Evolutionary conservation across 129 eudicot species (phyloP).

Genomic region (Scalesia atractyloides): DNA sequence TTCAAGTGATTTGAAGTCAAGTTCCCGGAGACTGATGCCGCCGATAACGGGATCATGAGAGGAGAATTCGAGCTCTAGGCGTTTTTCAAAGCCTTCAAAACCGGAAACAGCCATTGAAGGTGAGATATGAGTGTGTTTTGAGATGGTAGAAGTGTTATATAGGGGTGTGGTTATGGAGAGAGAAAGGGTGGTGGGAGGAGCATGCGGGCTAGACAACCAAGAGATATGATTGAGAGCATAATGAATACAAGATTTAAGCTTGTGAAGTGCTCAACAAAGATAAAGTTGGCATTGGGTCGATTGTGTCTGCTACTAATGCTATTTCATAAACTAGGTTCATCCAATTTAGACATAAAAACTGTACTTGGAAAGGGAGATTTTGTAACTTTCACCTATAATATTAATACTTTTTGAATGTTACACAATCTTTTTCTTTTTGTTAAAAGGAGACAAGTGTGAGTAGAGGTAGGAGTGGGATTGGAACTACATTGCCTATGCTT

Average conservation of each 20-base stretch:
- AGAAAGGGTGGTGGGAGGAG: slow-evolving; percentile 35
- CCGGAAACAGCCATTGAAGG: slow-evolving; percentile 76
- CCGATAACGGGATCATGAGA: slow-evolving; percentile 52
- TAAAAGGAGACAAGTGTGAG: too few relatives aligned
- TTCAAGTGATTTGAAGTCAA: slow-evolving; percentile 51
- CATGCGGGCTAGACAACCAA: slow-evolving; percentile 87
- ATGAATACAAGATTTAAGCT: slow-evolving; percentile 61
- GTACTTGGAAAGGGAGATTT: slow-evolving; percentile 23
- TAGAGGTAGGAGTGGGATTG: too few relatives aligned
- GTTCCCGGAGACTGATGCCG: slow-evolving; percentile 60
- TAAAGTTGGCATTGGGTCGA: slow-evolving; percentile 27
- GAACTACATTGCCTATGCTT: too few relatives aligned
- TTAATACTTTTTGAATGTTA: background rate
- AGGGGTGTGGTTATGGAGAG: slow-evolving; percentile 47
- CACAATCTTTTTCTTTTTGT: background rate
- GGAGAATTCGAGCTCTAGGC: slow-evolving; percentile 75
- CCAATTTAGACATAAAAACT: slow-evolving; percentile 21
- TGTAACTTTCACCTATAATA: slow-evolving; percentile 1
- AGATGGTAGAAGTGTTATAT: slow-evolving; percentile 37
- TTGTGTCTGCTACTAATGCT: slow-evolving; percentile 28
- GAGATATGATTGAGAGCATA: slow-evolving; percentile 74
- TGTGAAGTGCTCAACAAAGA: slow-evolving; percentile 34
- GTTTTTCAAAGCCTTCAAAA: slow-evolving; percentile 84
- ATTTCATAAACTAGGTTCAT: slow-evolving; percentile 30
- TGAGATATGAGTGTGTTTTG: slow-evolving; percentile 2